Conservation (phyloP, 306 rosid species). For the Pyrus communis region DNA sequence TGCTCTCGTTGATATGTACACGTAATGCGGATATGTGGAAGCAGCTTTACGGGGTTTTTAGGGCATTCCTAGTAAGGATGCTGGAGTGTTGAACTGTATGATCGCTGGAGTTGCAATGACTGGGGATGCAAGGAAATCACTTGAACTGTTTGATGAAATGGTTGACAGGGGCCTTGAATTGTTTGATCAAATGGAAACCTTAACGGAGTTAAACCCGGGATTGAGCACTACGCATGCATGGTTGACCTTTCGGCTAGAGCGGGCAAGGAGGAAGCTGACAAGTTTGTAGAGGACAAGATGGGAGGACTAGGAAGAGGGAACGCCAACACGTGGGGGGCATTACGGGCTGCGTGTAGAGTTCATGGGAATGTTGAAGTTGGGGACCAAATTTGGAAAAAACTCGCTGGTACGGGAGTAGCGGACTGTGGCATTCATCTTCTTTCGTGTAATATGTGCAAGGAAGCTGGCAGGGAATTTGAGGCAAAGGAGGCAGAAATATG, state of each 20-base stretch:
- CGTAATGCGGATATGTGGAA: conserved; percentile 39
- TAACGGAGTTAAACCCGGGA: conserved; percentile 19
- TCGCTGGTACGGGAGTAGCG: conserved; percentile 39
- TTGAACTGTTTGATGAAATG: conserved; percentile 49
- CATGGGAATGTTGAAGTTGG: conserved; percentile 56
- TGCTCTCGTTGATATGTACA: conserved; percentile 49
- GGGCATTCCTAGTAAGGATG: conserved; percentile 26
- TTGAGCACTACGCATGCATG: conserved; percentile 36
- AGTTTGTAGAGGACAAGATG: conserved; percentile 71
- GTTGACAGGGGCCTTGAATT: conserved; percentile 49
- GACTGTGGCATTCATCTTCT: conserved; percentile 68
- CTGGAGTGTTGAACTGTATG: conserved; percentile 65
- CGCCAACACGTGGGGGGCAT: conserved; percentile 77
- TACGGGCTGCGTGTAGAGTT: conserved; percentile 65
- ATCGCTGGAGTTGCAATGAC: conserved; percentile 9
- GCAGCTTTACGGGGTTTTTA: conserved; percentile 32
- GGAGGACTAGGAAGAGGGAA: conserved; percentile 50
- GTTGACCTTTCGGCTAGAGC: conserved; percentile 69
- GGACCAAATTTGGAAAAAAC: conserved; percentile 57
- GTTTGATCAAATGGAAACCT: conserved; percentile 42
- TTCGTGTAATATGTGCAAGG: conserved; percentile 33
- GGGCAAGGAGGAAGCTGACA: conserved; percentile 62
- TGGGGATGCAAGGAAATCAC: conserved; percentile 21
- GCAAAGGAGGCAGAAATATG: too few relatives aligned
- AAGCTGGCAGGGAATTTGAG: too few relatives aligned